These are phyloP conservation scores for Beauveria medogensis DNA, from an alignment of 2,329 filamentous ascomycete genomes.

Conservation along the genomic window DNA sequence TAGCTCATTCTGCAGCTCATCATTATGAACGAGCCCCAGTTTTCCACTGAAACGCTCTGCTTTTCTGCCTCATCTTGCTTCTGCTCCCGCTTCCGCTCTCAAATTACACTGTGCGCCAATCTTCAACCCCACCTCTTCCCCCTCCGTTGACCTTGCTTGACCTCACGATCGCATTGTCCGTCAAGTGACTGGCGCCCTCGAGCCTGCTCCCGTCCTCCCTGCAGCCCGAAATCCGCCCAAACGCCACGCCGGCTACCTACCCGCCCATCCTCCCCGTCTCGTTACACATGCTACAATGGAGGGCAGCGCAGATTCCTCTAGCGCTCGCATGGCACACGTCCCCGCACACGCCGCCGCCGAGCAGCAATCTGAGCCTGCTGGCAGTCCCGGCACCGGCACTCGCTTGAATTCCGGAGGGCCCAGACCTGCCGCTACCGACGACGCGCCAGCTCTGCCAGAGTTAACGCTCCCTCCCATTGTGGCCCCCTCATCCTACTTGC, in stretches of 20 bases:
- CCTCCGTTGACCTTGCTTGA: not conserved
- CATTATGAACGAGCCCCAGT: not conserved
- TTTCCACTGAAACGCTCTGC: not conserved
- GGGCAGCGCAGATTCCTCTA: slow-evolving; percentile 5
- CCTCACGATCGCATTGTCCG: not conserved
- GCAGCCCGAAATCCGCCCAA: not conserved
- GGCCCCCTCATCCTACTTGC: slow-evolving; percentile 52
- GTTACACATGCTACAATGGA: slow-evolving; percentile 7
- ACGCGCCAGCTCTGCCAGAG: slow-evolving; percentile 13
- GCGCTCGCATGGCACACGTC: slow-evolving; percentile 8
- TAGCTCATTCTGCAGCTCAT: not conserved
- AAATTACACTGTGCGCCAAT: not conserved
- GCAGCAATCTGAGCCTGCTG: slow-evolving; percentile 1
- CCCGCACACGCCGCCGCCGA: slow-evolving; percentile 3
- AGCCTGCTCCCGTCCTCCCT: not conserved
- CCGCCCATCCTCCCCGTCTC: not conserved
- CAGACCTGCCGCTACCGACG: slow-evolving; percentile 10
- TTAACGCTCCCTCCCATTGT: slow-evolving; percentile 45
- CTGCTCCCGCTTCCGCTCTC: not conserved
- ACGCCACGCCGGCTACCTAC: slow-evolving; percentile 1
- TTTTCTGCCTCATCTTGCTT: not conserved
- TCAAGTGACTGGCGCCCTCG: not conserved
- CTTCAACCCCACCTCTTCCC: slow-evolving; percentile 6
- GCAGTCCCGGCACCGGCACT: slow-evolving; percentile 9
- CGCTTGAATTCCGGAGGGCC: slow-evolving; percentile 14